Conservation (phyloP, 352 stramenopile genomes). For the Phytophthora citricola region DNA sequence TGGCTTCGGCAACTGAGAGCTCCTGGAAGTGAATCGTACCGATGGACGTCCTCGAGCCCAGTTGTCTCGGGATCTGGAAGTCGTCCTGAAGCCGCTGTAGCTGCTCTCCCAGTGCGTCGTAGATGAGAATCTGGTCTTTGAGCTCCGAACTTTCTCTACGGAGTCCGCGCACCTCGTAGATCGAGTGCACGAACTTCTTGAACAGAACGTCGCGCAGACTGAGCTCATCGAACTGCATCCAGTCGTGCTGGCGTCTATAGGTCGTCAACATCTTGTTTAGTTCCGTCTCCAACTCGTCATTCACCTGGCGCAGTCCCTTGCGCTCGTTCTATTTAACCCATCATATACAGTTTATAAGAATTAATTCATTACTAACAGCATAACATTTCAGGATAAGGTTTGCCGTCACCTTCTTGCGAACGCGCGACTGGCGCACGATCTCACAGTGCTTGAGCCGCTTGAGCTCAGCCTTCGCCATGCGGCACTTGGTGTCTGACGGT, state of each 20-base stretch:
- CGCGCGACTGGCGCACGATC: conserved; percentile 77
- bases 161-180: conserved; percentile 72
- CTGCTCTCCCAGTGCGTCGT: conserved; percentile 75
- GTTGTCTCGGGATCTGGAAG: conserved; percentile 54
- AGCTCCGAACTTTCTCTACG: conserved; percentile 53
- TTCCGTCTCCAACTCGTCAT: conserved; percentile 62
- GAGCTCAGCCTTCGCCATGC: conserved; percentile 72
- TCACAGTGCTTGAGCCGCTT: conserved; percentile 83
- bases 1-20: conserved; percentile 50
- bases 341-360: neutral
- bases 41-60: conserved; percentile 48
- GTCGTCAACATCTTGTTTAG: conserved; percentile 42
- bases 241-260: conserved; percentile 52
- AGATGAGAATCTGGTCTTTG: conserved; percentile 58
- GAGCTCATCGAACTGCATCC: conserved; percentile 61
- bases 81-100: conserved; percentile 72
- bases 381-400: neutral
- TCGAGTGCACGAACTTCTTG: conserved; percentile 76
- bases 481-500: conserved; percentile 49
- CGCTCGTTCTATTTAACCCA: conserved; percentile 42
- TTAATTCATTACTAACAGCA: neutral
- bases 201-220: conserved; percentile 55
- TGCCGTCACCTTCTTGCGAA: conserved; percentile 69
- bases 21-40: conserved; percentile 70
- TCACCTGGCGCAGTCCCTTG: conserved; percentile 60